Evolutionary conservation across 257 asterid genomes (phyloP), one percentile per base, ranked within the genome.

Genomic region (Scutellaria baicalensis): DNA sequence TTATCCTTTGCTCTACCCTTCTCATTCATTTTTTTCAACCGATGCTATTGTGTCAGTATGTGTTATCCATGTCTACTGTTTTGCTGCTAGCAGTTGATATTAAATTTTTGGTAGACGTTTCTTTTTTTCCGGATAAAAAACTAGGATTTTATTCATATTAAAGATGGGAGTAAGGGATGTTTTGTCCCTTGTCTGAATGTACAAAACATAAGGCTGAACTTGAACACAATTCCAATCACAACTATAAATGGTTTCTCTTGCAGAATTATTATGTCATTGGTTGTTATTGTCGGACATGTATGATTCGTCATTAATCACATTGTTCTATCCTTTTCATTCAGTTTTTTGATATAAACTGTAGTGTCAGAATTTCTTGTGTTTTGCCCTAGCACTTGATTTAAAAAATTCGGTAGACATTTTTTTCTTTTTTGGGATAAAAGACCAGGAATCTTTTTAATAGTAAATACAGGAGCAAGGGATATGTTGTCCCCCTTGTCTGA

Each of bases 241-340:
- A 48, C 84, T 93, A 63, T 93, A 93, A 81, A 87, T 77, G 86
- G 89, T 81, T 77, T 74, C 88, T 64, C 96, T 96, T 49, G 95
- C 92, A 56, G 96, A 90, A 73, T 64, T 93, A 72, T 93, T 93
- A 72, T 93, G 98, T 59, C 94, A 85, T 51, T 93, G 98, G 98
- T 82, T 93, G 83, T 81, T 91, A 27, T 56, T 90, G 54, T 80
- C 96, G 6, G 98, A 93, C 85, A 86, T 93, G 98, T 90, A 90
- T 58, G 96, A 20, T 62, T 68, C 69, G 5, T 59, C 13, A 39
- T 13, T 55, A 70, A 57, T 44, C 63, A 35, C 48, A 27, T 60
- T 42, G 33, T 27, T 27, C 3, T 27, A 31, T 27, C 42, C 39
- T 58, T 72, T 27, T 51, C 72, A 31, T 75, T 33, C 44, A 44